Percentiles rank a stretch among this genome's conserved stretches.
Evolutionary conservation across 2,329 filamentous ascomycete species (phyloP).

Genomic region (Aspergillus alliaceus): DNA sequence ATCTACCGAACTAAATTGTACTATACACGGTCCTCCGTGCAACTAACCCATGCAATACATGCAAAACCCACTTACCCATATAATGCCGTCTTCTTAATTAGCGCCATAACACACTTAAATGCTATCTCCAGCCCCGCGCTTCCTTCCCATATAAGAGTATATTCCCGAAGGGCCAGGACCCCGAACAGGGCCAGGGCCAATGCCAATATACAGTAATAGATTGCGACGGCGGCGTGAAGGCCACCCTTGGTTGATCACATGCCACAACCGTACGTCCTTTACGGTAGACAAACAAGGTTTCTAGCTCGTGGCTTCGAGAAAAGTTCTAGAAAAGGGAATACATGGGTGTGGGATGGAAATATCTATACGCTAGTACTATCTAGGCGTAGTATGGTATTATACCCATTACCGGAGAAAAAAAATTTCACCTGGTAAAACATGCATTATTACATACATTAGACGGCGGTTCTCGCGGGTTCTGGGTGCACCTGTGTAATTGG

Average conservation of each 20-base stretch:
- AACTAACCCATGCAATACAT: not conserved
- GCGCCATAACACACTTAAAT: not conserved
- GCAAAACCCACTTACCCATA: not conserved
- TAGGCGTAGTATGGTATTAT: not conserved
- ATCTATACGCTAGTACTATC: not conserved
- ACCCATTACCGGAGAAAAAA: not conserved
- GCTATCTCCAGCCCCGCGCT: not conserved
- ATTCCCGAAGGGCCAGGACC: not conserved
- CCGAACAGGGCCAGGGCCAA: not conserved
- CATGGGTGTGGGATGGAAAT: not conserved
- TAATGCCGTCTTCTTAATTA: not conserved
- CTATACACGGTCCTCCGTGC: not conserved
- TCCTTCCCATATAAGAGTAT: not conserved
- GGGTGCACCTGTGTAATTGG: not conserved
- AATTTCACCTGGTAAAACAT: not conserved
- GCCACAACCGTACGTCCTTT: not conserved
- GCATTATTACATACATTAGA: not conserved
- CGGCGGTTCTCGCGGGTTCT: not conserved
- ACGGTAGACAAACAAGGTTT: constrained; percentile 3
- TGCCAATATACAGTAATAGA: not conserved
- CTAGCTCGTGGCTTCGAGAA: constrained; percentile 13
- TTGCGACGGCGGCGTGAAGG: not conserved
- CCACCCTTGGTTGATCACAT: constrained; percentile 4
- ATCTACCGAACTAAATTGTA: not conserved
- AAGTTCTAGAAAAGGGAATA: constrained; percentile 13